phyloP scores from a whole-genome alignment of 2,329 filamentous ascomycete species.

The Xylaria arbuscula region DNA sequence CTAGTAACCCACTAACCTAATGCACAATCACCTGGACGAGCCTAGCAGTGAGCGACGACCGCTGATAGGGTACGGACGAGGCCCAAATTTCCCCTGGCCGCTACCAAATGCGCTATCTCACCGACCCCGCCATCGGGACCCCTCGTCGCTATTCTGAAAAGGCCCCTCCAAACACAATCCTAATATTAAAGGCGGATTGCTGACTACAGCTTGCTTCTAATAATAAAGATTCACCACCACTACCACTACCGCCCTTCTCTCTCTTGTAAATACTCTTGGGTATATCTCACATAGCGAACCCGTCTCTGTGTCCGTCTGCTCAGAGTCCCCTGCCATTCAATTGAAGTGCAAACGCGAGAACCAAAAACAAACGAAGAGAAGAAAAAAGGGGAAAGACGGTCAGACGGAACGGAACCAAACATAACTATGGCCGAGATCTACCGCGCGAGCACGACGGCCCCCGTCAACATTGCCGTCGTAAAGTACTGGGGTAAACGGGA shows the following conservation, averaged over 20 bases:
- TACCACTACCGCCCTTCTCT: not conserved
- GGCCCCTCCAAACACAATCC: conserved; percentile 26
- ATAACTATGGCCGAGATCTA: conserved; percentile 71
- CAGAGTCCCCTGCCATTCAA: not conserved
- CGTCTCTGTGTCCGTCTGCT: not conserved
- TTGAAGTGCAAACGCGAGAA: not conserved
- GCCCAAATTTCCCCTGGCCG: conserved; percentile 23
- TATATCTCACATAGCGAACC: conserved; percentile 2
- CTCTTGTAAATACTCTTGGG: not conserved
- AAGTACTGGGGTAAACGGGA: conserved; percentile 99
- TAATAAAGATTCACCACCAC: conserved; percentile 14
- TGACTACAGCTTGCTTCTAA: conserved; percentile 31
- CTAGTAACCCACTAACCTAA: conserved; percentile 28
- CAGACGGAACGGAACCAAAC: not conserved
- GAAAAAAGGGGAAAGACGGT: not conserved
- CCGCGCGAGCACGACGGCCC: conserved; percentile 93
- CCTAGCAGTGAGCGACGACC: conserved; percentile 5
- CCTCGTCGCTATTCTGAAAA: conserved; percentile 12
- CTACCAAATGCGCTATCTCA: not conserved
- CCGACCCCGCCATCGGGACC: conserved; percentile 36
- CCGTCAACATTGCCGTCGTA: conserved; percentile 98
- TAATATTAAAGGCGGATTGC: conserved; percentile 35
- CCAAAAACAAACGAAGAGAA: not conserved
- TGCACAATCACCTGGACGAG: conserved; percentile 17
- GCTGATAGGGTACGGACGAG: conserved; percentile 25